Conservation (phyloP, 2,329 filamentous ascomycete genomes). For the Fusarium staphyleae region DNA sequence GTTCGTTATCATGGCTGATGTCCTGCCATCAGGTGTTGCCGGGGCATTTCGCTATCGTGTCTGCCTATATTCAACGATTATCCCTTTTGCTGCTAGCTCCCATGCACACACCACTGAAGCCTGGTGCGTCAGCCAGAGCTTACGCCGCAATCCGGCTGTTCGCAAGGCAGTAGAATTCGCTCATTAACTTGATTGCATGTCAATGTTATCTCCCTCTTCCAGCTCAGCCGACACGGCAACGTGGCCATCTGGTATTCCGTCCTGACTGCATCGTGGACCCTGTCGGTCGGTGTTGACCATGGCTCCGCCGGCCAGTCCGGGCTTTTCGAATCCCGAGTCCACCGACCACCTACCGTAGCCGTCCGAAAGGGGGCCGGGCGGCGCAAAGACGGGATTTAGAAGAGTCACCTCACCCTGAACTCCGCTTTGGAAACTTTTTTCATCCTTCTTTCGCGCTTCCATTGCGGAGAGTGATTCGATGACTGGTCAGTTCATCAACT, state of each 20-base stretch:
- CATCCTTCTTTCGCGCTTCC: slow-evolving; percentile 24
- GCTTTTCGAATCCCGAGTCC: slow-evolving; percentile 20
- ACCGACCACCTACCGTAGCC: slow-evolving; percentile 25
- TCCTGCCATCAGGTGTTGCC: slow-evolving; percentile 8
- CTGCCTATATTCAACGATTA: slow-evolving; percentile 15
- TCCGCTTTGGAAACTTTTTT: slow-evolving; percentile 25
- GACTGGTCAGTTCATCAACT: slow-evolving; percentile 14
- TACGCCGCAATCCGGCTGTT: slow-evolving; percentile 10
- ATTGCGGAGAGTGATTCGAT: slow-evolving; percentile 20
- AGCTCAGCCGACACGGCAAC: slow-evolving; percentile 18
- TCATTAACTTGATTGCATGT: neutral
- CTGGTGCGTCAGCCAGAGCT: neutral
- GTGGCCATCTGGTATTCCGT: slow-evolving; percentile 6
- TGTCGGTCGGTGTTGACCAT: slow-evolving; percentile 24
- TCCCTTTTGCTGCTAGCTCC: slow-evolving; percentile 15
- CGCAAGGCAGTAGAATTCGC: slow-evolving; percentile 12
- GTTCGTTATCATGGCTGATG: slow-evolving; percentile 6
- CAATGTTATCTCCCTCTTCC: neutral
- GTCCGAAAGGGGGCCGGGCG: slow-evolving; percentile 10
- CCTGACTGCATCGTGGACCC: neutral
- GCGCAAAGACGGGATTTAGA: slow-evolving; percentile 24
- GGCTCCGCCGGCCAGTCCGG: slow-evolving; percentile 18
- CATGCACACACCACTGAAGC: slow-evolving; percentile 8
- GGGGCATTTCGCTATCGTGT: slow-evolving; percentile 11
- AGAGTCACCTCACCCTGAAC: slow-evolving; percentile 21